phyloP scores from a whole-genome alignment of 306 rosid species.

The Corylus americana region DNA sequence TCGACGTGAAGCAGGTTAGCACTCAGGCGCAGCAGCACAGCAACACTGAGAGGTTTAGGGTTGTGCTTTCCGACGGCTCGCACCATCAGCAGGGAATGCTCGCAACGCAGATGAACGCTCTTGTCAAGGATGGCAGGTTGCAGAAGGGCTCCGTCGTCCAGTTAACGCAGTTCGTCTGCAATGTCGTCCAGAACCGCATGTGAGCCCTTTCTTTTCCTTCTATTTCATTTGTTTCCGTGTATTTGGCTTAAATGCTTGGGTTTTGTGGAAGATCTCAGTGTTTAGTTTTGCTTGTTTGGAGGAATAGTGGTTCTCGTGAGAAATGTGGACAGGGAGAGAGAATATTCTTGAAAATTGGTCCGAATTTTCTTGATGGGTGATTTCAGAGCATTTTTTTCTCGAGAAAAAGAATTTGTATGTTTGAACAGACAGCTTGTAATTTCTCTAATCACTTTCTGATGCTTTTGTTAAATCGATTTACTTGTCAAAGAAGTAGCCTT shows the following conservation, averaged over 20 bases:
- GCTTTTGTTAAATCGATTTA: background rate
- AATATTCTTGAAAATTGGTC: background rate
- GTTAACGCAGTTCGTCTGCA: constrained; percentile 52
- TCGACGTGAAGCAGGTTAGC: constrained; percentile 54
- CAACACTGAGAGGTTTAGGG: constrained; percentile 55
- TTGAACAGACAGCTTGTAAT: background rate
- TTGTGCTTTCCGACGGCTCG: constrained; percentile 68
- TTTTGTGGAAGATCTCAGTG: background rate
- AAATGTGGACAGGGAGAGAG: background rate
- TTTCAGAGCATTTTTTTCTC: background rate
- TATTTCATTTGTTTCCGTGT: background rate
- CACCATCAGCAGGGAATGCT: constrained; percentile 75
- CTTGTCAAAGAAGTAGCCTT: background rate
- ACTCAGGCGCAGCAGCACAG: constrained; percentile 39
- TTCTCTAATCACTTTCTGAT: background rate
- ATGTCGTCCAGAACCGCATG: constrained; percentile 67
- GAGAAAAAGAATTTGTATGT: background rate
- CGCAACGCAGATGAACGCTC: constrained; percentile 57
- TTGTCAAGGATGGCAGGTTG: constrained; percentile 49
- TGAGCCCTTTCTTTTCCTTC: constrained; percentile 23
- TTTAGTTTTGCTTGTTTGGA: background rate
- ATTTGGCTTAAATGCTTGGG: background rate
- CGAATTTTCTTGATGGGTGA: background rate
- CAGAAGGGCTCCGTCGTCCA: constrained; percentile 66
- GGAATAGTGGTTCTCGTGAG: background rate